Conservation (phyloP, 176 grass and related monocot species). For the Puya raimondii region DNA sequence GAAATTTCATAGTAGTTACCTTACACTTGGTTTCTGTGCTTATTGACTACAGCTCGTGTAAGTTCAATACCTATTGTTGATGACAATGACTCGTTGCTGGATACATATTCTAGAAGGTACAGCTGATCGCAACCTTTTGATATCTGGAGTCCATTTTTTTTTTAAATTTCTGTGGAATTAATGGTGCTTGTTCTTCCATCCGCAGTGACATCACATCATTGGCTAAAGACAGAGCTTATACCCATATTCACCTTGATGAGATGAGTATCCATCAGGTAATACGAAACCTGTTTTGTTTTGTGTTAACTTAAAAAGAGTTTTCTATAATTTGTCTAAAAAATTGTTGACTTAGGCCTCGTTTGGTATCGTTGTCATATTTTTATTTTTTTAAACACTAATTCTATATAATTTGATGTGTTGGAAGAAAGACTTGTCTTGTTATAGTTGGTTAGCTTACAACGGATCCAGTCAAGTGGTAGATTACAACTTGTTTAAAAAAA, state of each 20-base stretch:
- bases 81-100: conserved; percentile 82
- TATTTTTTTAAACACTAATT: too few species aligned
- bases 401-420: too few species aligned
- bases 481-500: too few species aligned
- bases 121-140: neutral
- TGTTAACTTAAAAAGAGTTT: neutral
- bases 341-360: too few species aligned
- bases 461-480: too few species aligned
- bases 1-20: conserved; percentile 8
- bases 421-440: too few species aligned
- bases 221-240: conserved; percentile 94
- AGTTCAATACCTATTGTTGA: conserved; percentile 96
- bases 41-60: conserved; percentile 58
- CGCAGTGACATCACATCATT: conserved; percentile 96
- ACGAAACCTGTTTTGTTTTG: neutral
- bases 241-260: conserved; percentile 83
- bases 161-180: neutral
- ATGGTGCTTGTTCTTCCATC: conserved; percentile 23
- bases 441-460: too few species aligned
- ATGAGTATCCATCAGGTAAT: conserved; percentile 89
- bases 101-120: conserved; percentile 97
- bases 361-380: too few species aligned
- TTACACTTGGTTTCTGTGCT: conserved; percentile 15
- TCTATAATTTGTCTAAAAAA: neutral
- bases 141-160: neutral